These are phyloP conservation scores for Calophaca sinica DNA, from an alignment of 306 rosid species.

Conservation along the genomic window DNA sequence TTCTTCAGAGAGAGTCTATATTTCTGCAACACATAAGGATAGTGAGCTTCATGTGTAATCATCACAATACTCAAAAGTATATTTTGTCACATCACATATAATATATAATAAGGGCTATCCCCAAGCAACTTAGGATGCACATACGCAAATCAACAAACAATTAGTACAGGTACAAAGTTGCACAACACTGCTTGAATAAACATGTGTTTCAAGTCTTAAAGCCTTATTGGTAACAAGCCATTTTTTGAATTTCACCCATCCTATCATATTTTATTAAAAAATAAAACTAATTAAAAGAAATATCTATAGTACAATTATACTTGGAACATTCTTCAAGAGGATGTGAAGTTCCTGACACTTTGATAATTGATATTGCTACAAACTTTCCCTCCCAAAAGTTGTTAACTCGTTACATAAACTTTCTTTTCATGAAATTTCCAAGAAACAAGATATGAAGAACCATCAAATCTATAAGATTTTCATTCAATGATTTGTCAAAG, in stretches of 20 bases:
- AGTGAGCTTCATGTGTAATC: conserved; percentile 16
- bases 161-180: not conserved
- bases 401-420: conserved; percentile 3
- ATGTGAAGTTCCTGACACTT: not conserved
- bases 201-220: not conserved
- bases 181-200: conserved; percentile 25
- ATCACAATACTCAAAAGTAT: conserved; percentile 3
- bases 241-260: no score
- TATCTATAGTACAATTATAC: conserved; percentile 3
- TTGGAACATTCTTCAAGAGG: not conserved
- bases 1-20: conserved; percentile 69
- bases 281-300: not conserved
- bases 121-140: not conserved
- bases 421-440: not conserved
- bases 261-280: not conserved
- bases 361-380: not conserved
- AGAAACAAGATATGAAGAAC: not conserved
- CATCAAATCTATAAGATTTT: conserved; percentile 11
- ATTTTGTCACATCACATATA: not conserved
- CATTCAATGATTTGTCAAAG: conserved; percentile 1
- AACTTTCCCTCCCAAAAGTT: not conserved
- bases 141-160: no score
- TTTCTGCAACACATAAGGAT: conserved; percentile 64
- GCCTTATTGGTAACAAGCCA: not conserved
- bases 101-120: not conserved